These are phyloP conservation scores for Dactylella cylindrospora DNA, from an alignment of 2,329 filamentous ascomycete genomes.

Conservation along the genomic window DNA sequence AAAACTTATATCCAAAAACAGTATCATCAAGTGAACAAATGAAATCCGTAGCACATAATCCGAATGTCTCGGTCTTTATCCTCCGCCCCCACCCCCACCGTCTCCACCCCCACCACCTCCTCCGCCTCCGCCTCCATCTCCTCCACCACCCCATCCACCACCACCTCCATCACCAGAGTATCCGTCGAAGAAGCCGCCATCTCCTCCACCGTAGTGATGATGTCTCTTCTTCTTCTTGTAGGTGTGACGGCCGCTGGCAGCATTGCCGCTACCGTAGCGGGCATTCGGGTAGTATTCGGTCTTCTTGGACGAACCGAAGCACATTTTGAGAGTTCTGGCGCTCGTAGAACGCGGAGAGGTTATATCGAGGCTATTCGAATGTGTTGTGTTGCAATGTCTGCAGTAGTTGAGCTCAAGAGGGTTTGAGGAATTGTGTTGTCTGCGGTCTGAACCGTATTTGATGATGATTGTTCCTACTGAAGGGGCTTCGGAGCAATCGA, in stretches of 20 bases:
- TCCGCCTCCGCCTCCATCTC: not conserved
- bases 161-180: conserved; percentile 1
- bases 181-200: conserved; percentile 14
- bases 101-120: conserved; percentile 5
- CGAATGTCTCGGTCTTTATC: no score
- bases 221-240: conserved; percentile 23
- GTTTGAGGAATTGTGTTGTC: not conserved
- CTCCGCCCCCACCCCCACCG: conserved; percentile 2
- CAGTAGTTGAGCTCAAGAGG: not conserved
- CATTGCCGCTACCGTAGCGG: conserved; percentile 27
- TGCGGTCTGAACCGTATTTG: not conserved
- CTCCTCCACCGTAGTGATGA: conserved; percentile 1
- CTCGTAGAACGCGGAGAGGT: not conserved
- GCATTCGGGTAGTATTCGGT: conserved; percentile 19
- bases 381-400: not conserved
- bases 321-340: conserved; percentile 14
- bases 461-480: not conserved
- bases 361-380: not conserved
- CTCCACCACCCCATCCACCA: not conserved
- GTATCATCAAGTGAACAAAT: no score
- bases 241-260: conserved; percentile 10
- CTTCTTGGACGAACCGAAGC: conserved; percentile 34
- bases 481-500: no score
- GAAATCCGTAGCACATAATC: no score
- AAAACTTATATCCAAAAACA: no score